Evolutionary conservation across 495 filamentous ascomycete genomes (phyloP).

Genomic region (Rhypophila decipiens): DNA sequence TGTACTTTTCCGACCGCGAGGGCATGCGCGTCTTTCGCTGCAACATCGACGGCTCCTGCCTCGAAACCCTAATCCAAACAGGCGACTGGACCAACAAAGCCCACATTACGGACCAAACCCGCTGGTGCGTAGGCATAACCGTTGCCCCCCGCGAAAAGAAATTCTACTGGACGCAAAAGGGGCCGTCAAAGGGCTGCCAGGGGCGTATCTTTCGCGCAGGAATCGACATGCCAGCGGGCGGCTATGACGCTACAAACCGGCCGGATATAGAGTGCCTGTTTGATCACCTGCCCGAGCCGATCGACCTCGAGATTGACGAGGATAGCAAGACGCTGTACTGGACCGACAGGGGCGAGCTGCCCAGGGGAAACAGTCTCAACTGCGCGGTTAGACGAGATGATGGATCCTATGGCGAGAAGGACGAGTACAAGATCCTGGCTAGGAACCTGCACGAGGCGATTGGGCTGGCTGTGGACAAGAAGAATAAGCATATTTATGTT

Average conservation of each 20-base stretch:
- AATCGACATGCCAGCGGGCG: constrained; percentile 24
- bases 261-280: constrained; percentile 39
- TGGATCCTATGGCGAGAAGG: constrained; percentile 3
- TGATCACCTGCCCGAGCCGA: constrained; percentile 44
- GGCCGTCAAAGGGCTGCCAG: constrained; percentile 36
- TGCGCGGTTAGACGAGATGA: constrained; percentile 11
- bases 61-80: constrained; percentile 36
- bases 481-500: constrained; percentile 34
- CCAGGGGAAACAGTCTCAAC: constrained; percentile 43
- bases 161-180: constrained; percentile 57
- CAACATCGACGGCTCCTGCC: constrained; percentile 39
- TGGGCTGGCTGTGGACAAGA: constrained; percentile 37
- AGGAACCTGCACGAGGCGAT: constrained; percentile 45
- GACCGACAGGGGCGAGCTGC: constrained; percentile 51
- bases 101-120: constrained; percentile 25
- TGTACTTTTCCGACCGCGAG: constrained; percentile 53
- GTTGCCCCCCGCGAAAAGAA: constrained; percentile 29
- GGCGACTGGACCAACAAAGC: constrained; percentile 20
- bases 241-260: constrained; percentile 9
- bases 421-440: constrained; percentile 16
- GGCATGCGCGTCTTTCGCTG: constrained; percentile 43
- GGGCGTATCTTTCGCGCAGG: constrained; percentile 43
- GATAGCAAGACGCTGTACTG: constrained; percentile 39
- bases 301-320: constrained; percentile 47
- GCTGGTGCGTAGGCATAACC: constrained; percentile 50